Evolutionary conservation across 1,284 basidiomycete genomes (phyloP).

Genomic region (Peniophora sp.): DNA sequence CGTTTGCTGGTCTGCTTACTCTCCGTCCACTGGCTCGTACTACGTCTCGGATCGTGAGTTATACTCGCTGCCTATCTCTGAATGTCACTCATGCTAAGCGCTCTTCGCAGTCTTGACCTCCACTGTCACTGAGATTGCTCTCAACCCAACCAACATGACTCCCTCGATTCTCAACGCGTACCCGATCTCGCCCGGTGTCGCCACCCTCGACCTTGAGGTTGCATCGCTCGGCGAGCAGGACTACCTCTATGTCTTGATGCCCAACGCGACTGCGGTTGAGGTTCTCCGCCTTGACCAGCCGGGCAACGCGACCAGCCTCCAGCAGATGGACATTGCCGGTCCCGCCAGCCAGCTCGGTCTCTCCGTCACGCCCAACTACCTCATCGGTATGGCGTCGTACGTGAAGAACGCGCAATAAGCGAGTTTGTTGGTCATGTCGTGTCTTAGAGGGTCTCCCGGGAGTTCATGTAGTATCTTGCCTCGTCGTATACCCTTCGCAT

Average conservation of each 20-base stretch:
- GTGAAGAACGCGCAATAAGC: slow-evolving; percentile 14
- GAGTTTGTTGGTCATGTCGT: too few species aligned
- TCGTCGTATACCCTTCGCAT: too few species aligned
- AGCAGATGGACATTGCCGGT: slow-evolving; percentile 12
- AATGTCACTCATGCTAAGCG: too few species aligned
- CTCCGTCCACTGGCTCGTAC: neutral
- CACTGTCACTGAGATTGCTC: neutral
- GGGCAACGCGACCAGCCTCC: slow-evolving; percentile 15
- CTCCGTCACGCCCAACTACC: slow-evolving; percentile 7
- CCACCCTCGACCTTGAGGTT: slow-evolving; percentile 20
- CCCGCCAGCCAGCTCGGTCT: slow-evolving; percentile 7
- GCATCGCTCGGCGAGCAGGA: slow-evolving; percentile 21
- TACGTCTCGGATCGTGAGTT: neutral
- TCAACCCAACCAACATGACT: neutral
- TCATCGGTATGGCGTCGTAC: slow-evolving; percentile 7
- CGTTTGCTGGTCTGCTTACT: neutral
- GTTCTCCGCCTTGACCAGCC: slow-evolving; percentile 17
- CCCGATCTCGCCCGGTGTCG: slow-evolving; percentile 14
- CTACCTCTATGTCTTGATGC: slow-evolving; percentile 20
- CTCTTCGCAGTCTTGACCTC: neutral
- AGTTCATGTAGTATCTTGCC: too few species aligned
- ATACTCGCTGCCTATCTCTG: too few species aligned
- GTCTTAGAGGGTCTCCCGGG: too few species aligned
- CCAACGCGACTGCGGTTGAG: slow-evolving; percentile 17
- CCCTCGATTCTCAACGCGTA: slow-evolving; percentile 15